phyloP scores from a whole-genome alignment of 768 basidiomycete species.

The Trametes sanguinea region DNA sequence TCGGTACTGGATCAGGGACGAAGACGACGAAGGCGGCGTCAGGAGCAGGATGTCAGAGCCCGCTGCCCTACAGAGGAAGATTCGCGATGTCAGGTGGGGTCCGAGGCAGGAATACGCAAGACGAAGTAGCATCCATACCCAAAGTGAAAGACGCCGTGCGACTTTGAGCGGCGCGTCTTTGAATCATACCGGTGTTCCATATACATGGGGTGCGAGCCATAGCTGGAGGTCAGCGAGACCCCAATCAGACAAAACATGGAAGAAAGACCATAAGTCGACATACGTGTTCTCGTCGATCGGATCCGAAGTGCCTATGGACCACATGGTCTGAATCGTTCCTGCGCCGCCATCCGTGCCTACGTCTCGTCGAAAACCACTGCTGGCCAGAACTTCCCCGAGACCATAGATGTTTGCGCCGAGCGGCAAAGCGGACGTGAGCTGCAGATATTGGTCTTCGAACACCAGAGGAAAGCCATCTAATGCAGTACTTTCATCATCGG shows the following conservation, averaged over 20 bases:
- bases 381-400: slow-evolving; percentile 70
- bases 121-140: slow-evolving; percentile 42
- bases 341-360: slow-evolving; percentile 49
- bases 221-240: slow-evolving; percentile 34
- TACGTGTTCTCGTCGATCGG: slow-evolving; percentile 70
- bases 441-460: slow-evolving; percentile 81
- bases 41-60: slow-evolving; percentile 72
- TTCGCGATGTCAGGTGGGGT: slow-evolving; percentile 6
- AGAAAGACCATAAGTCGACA: slow-evolving; percentile 26
- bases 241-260: not conserved
- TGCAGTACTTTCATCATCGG: slow-evolving; percentile 52
- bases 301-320: slow-evolving; percentile 64
- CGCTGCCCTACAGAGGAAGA: slow-evolving; percentile 47
- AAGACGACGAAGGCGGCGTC: slow-evolving; percentile 53
- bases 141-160: slow-evolving; percentile 78
- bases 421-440: slow-evolving; percentile 70
- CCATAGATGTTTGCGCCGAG: slow-evolving; percentile 74
- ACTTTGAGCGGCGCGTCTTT: slow-evolving; percentile 49
- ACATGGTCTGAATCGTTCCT: slow-evolving; percentile 67
- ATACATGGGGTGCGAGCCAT: slow-evolving; percentile 77
- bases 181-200: slow-evolving; percentile 70
- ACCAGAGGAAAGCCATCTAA: slow-evolving; percentile 69
- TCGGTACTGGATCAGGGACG: slow-evolving; percentile 71
- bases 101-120: not conserved
- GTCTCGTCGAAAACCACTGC: slow-evolving; percentile 67